Conservation (phyloP, 768 basidiomycete genomes). For the Tylopilus rubrobrunneus region DNA sequence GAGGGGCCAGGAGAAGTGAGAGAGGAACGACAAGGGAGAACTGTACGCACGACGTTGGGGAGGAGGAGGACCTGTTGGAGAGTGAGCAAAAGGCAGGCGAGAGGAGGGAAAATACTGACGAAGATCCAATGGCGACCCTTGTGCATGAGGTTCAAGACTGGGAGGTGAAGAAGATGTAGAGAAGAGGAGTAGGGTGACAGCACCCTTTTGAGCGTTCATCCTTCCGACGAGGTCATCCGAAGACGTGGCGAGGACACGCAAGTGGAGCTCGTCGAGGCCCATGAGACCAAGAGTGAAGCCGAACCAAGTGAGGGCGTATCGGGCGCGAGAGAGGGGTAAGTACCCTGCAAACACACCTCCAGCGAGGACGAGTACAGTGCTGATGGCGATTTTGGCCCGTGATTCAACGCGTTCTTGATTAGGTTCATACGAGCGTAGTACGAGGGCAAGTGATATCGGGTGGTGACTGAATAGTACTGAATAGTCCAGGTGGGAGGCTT, state of each 20-base stretch:
- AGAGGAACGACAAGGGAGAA: not conserved
- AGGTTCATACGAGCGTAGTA: not conserved
- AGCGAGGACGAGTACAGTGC: conserved; percentile 64
- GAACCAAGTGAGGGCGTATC: not conserved
- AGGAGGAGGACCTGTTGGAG: conserved; percentile 70
- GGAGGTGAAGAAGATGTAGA: not conserved
- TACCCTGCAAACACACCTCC: conserved; percentile 95
- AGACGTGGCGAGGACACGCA: conserved; percentile 78
- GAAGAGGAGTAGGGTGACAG: not conserved
- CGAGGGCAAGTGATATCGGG: not conserved
- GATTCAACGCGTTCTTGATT: conserved; percentile 38
- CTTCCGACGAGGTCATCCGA: conserved; percentile 72
- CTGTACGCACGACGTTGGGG: conserved; percentile 71
- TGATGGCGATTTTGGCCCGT: conserved; percentile 64
- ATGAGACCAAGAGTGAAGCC: conserved; percentile 89
- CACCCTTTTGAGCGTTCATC: conserved; percentile 68
- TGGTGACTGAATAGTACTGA: not conserved
- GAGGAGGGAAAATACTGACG: conserved; percentile 48
- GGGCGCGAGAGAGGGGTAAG: not conserved
- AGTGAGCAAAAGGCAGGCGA: not conserved
- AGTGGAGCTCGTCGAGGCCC: conserved; percentile 89
- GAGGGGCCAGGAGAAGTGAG: not conserved
- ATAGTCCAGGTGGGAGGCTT: no score
- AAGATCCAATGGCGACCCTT: conserved; percentile 90
- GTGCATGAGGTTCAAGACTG: conserved; percentile 53